Evolutionary conservation across 192 early-diverging fungal species (phyloP), one percentile per base, ranked within the genome.

Genomic region (Helicostylum pulchrum): DNA sequence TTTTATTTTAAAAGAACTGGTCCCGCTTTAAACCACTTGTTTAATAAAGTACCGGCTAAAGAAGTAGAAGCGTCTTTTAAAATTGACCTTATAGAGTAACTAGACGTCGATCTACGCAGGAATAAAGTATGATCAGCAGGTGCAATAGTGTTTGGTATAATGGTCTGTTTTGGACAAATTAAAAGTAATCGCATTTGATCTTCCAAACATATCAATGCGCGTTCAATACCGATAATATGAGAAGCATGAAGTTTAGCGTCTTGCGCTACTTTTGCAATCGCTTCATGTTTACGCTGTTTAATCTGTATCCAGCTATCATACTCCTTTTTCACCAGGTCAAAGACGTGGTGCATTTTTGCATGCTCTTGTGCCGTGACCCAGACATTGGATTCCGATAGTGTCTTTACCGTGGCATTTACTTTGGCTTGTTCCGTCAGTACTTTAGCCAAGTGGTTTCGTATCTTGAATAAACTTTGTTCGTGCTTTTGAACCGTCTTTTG

Each of bases 311-410:
- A 36, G 9, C 15, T 19, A 2, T 12, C 34, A 19, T 56, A 56
- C 19, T 56, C 54, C 8, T 56, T 56, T 1, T 30, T 9, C 7
- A 56, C 31, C 4, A 36, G 4, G 4, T 56, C 54, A 32, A 19
- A 56, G 17, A 56, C 31, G 0, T 56, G 31, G 20, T 56, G 54
- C 7, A 56, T 56, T 39, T 56, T n/a, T 1, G 31, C 31, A 15
- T 56, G 54, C 32, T 56, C 54, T 11, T 56, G 6, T 12, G 54
- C 54, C 0, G 54, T 56, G 2, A 56, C 54, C 54, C 54, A 56
- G 17, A 56, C 54, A 17, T 56, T 56, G 32, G 32, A 56, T n/a
- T 31, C 10, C 14, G 34, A 17, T 39, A 56, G 17, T 9, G 17
- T n/a, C 31, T 32, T 34, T 2, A 56, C n/a, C 4, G 31, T n/a